Conservation (phyloP, 345 rosid genomes). For the Cardiospermum halicacabum region DNA sequence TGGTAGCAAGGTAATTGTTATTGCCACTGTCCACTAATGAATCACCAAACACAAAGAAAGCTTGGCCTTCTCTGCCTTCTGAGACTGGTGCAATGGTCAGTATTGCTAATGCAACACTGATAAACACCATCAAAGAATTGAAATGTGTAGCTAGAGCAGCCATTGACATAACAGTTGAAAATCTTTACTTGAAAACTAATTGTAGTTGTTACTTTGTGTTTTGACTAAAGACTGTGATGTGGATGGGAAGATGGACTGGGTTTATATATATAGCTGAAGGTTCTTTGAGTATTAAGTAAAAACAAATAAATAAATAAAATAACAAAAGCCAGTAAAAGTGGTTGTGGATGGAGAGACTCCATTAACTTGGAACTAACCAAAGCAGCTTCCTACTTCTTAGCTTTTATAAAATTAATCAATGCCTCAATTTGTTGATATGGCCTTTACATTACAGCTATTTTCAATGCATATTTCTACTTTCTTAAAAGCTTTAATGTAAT, state of each 20-base stretch:
- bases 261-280: constrained; percentile 5
- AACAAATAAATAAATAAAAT: no score
- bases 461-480: neutral
- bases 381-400: neutral
- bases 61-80: constrained; percentile 50
- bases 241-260: neutral
- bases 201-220: no score
- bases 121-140: neutral
- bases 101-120: constrained; percentile 9
- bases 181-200: neutral
- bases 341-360: neutral
- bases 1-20: constrained; percentile 58
- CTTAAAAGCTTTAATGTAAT: neutral
- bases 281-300: neutral
- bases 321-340: neutral
- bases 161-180: constrained; percentile 9
- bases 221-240: neutral
- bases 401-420: neutral
- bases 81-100: neutral
- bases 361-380: neutral
- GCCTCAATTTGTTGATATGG: neutral
- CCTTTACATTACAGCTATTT: neutral
- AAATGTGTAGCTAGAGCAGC: neutral
- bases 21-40: constrained; percentile 75
- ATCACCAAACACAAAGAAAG: constrained; percentile 71